Evolutionary conservation across 257 asterid species (phyloP).

Genomic region (Mitragyna speciosa): DNA sequence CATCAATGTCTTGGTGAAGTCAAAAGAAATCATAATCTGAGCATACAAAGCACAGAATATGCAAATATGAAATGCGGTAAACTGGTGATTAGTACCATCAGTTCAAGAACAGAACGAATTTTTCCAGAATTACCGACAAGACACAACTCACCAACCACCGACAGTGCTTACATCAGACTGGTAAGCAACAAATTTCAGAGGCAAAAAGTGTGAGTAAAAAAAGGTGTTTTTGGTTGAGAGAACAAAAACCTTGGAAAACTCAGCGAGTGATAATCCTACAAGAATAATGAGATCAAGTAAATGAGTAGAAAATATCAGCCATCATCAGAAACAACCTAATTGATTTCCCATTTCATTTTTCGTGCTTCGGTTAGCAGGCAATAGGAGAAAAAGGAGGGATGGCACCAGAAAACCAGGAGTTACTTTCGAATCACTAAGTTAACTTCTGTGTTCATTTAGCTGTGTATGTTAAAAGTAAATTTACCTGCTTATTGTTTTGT

Average conservation of each 20-base stretch:
- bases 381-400: not conserved
- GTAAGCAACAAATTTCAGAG: not conserved
- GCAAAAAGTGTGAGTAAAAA: not conserved
- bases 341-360: not conserved
- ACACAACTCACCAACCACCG: not conserved
- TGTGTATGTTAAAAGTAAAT: not conserved
- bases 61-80: constrained; percentile 5
- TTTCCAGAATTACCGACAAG: not conserved
- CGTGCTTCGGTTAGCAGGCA: not conserved
- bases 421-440: not conserved
- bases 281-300: not conserved
- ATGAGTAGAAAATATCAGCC: not conserved
- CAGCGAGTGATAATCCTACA: not conserved
- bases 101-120: not conserved
- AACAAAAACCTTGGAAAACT: not conserved
- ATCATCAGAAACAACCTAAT: not conserved
- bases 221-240: not conserved
- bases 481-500: not conserved
- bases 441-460: not conserved
- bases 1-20: constrained; percentile 47
- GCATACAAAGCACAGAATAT: not conserved
- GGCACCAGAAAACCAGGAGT: not conserved
- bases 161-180: not conserved
- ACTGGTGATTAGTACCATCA: not conserved
- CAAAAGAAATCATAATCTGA: constrained; percentile 23